phyloP scores from a whole-genome alignment of 2,329 filamentous ascomycete species.

The Aureobasidium sp. region DNA sequence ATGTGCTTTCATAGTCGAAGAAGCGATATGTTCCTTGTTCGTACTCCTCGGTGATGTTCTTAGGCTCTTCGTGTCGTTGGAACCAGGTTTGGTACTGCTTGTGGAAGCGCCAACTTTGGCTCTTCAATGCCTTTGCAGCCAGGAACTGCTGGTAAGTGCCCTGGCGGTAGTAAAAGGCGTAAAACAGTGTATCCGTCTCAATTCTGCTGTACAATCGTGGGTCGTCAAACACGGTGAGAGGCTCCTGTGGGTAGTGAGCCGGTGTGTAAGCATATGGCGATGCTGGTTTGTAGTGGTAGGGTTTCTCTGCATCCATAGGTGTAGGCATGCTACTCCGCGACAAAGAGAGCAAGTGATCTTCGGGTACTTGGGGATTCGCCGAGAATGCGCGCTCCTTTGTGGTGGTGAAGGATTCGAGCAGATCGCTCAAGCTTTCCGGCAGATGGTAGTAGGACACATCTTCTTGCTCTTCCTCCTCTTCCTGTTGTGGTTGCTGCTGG shows the following conservation, averaged over 20 bases:
- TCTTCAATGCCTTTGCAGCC: conserved; percentile 92
- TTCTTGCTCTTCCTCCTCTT: conserved; percentile 34
- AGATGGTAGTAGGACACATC: conserved; percentile 90
- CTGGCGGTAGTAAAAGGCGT: conserved; percentile 98
- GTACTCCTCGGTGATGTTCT: conserved; percentile 96
- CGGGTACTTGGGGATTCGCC: conserved; percentile 45
- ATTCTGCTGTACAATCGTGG: conserved; percentile 78
- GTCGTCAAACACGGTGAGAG: conserved; percentile 86
- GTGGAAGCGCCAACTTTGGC: conserved; percentile 98
- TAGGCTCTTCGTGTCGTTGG: conserved; percentile 94
- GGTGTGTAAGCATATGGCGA: conserved; percentile 65
- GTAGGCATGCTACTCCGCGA: conserved; percentile 70
- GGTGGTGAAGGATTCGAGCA: conserved; percentile 83
- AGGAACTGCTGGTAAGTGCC: conserved; percentile 92
- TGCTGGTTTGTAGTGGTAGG: conserved; percentile 75
- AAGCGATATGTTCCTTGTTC: conserved; percentile 98
- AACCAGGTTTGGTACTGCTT: conserved; percentile 99
- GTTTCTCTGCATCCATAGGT: conserved; percentile 68
- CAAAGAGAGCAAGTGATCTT: conserved; percentile 64
- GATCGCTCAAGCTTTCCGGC: conserved; percentile 76
- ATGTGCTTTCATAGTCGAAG: conserved; percentile 99
- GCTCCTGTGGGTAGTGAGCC: conserved; percentile 83
- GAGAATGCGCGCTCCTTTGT: conserved; percentile 62
- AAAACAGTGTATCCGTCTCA: conserved; percentile 93
- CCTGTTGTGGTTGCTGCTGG: background rate